Conservation (phyloP, 805 yeast species). For the Ogataea dorogensis region DNA sequence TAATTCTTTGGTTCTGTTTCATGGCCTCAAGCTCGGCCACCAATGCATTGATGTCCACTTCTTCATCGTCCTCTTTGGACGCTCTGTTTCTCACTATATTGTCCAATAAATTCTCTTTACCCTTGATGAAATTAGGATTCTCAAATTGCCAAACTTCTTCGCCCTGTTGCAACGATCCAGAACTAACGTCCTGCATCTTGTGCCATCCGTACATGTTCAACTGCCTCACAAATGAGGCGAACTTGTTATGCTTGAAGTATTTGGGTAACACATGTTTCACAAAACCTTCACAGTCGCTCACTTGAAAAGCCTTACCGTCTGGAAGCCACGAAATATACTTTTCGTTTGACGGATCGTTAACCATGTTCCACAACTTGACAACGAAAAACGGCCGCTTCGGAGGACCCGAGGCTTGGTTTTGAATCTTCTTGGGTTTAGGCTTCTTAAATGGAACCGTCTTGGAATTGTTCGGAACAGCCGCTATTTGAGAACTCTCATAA, state of each 20-base stretch:
- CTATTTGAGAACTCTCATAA: conserved; percentile 14
- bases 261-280: conserved; percentile 83
- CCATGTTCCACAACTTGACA: conserved; percentile 92
- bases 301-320: conserved; percentile 84
- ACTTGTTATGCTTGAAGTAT: conserved; percentile 92
- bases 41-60: conserved; percentile 50
- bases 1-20: conserved; percentile 73
- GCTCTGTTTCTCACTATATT: conserved; percentile 76
- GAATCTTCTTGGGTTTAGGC: conserved; percentile 25
- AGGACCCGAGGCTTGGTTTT: conserved; percentile 22
- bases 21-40: conserved; percentile 72
- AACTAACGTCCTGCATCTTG: conserved; percentile 87
- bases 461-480: conserved; percentile 1
- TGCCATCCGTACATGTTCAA: conserved; percentile 99
- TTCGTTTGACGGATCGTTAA: conserved; percentile 71
- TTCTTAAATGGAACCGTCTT: conserved; percentile 23
- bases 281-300: conserved; percentile 77
- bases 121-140: conserved; percentile 74
- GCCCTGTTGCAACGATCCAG: conserved; percentile 61
- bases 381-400: conserved; percentile 87
- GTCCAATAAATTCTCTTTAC: conserved; percentile 80
- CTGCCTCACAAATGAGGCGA: conserved; percentile 94
- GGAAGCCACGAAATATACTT: conserved; percentile 79
- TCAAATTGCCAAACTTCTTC: conserved; percentile 91
- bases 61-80: conserved; percentile 40